Percentiles rank a stretch among this genome's conserved stretches.
phyloP scores from a whole-genome alignment of 1,284 basidiomycete genomes.

The Thecaphora frezii region DNA sequence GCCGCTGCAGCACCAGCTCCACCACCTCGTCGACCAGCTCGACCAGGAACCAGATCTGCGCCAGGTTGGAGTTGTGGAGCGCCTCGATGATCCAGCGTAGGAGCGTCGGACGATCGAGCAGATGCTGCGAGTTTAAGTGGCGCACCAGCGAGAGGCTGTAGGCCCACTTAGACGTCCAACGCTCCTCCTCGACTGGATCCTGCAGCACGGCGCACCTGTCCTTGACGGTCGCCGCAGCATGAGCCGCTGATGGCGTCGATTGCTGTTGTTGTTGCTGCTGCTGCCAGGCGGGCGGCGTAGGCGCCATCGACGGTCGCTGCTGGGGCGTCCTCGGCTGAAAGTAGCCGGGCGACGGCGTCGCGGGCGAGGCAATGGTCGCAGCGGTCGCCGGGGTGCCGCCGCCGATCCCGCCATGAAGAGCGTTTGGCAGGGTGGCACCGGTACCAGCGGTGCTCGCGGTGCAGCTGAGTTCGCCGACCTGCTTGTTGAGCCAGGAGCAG shows the following conservation, averaged over 20 bases:
- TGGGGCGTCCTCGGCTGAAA: slow-evolving; percentile 16
- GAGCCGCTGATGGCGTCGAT: too few species aligned
- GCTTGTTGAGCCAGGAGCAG: slow-evolving; percentile 84
- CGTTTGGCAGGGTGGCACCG: not conserved
- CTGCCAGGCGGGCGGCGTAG: slow-evolving; percentile 1
- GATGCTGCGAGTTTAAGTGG: slow-evolving; percentile 75
- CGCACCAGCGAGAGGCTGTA: slow-evolving; percentile 70
- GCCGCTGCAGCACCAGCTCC: slow-evolving; percentile 18
- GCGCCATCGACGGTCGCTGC: slow-evolving; percentile 9
- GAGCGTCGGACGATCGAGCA: slow-evolving; percentile 80
- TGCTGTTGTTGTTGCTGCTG: not conserved
- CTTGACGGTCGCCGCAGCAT: slow-evolving; percentile 5
- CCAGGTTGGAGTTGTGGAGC: slow-evolving; percentile 60
- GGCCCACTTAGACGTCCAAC: slow-evolving; percentile 77
- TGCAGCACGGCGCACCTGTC: slow-evolving; percentile 21
- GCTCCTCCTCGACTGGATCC: slow-evolving; percentile 69
- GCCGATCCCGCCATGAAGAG: too few species aligned
- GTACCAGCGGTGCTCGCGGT: not conserved
- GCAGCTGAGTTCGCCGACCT: slow-evolving; percentile 72
- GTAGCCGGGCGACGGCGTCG: slow-evolving; percentile 17
- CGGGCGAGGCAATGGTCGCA: slow-evolving; percentile 28
- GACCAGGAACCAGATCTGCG: slow-evolving; percentile 31
- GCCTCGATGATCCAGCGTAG: slow-evolving; percentile 81
- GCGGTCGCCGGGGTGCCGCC: slow-evolving; percentile 19
- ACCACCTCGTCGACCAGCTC: slow-evolving; percentile 32